Evolutionary conservation across 2,329 filamentous ascomycete species (phyloP).

Genomic region (Daldinia eschscholtzii): DNA sequence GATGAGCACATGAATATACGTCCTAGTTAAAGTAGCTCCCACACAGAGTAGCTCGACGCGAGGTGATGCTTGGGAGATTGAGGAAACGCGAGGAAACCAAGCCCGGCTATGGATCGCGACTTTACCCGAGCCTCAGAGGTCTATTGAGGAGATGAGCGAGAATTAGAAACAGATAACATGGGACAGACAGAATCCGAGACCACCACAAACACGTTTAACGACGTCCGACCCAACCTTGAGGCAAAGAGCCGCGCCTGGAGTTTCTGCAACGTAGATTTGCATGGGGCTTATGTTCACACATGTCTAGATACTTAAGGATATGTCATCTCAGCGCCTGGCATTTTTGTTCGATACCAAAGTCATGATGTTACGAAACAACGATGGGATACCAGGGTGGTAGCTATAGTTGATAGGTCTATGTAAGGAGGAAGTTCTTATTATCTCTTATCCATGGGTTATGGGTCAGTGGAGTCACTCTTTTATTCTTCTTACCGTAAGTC

Average conservation of each 20-base stretch:
- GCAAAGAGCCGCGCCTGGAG: not conserved
- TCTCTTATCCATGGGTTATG: not conserved
- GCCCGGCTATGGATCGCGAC: not conserved
- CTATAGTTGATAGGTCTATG: not conserved
- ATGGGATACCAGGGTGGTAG: not conserved
- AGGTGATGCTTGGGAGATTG: not conserved
- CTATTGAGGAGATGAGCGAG: not conserved
- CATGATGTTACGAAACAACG: not conserved
- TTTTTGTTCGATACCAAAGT: not conserved
- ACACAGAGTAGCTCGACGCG: not conserved
- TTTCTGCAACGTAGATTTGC: not conserved
- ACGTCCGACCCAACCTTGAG: not conserved
- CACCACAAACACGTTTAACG: not conserved
- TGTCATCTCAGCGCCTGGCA: not conserved
- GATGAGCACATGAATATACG: not conserved
- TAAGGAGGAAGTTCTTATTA: not conserved
- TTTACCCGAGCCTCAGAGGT: not conserved
- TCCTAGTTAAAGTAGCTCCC: not conserved
- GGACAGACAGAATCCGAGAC: slow-evolving; percentile 2
- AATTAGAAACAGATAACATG: not conserved
- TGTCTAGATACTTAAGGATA: not conserved
- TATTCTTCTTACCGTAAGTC: too few relatives aligned
- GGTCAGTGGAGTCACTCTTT: not conserved
- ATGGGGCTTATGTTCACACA: not conserved
- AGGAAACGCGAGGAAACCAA: slow-evolving; percentile 1